Conservation (phyloP, 2,329 filamentous ascomycete genomes). For the Fusarium proliferatum region DNA sequence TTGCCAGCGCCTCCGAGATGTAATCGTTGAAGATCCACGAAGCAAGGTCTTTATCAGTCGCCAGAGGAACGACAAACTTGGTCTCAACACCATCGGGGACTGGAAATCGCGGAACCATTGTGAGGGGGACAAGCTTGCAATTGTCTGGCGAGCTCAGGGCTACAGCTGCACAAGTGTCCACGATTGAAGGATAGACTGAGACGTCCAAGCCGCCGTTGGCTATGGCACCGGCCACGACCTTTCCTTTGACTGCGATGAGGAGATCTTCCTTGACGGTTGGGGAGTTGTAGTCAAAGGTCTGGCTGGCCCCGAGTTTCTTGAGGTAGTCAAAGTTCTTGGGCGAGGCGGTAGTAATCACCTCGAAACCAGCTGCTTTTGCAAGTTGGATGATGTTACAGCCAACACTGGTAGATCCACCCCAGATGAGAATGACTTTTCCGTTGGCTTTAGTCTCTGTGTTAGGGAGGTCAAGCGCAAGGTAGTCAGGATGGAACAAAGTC, state of each 20-base stretch:
- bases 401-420: conserved; percentile 23
- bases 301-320: conserved; percentile 13
- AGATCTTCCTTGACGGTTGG: not conserved
- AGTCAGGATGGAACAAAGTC: conserved; percentile 13
- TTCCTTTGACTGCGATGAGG: not conserved
- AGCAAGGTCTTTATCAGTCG: not conserved
- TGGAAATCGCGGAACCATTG: conserved; percentile 7
- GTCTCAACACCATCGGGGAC: conserved; percentile 9
- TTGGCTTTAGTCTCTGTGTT: not conserved
- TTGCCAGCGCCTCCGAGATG: not conserved
- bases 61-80: conserved; percentile 7
- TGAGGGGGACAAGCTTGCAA: conserved; percentile 2
- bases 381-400: conserved; percentile 13
- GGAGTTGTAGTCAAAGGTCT: conserved; percentile 1
- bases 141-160: conserved; percentile 10
- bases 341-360: conserved; percentile 8
- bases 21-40: conserved; percentile 5
- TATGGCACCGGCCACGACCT: conserved; percentile 1
- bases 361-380: conserved; percentile 15
- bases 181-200: conserved; percentile 3
- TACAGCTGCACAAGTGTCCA: conserved; percentile 2
- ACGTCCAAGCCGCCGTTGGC: conserved; percentile 5
- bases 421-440: conserved; percentile 2
- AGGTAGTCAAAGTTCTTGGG: conserved; percentile 20
- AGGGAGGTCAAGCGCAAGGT: conserved; percentile 9